phyloP scores from a whole-genome alignment of 371 early-diverging fungal species.

The Phascolomyces articulosus region DNA sequence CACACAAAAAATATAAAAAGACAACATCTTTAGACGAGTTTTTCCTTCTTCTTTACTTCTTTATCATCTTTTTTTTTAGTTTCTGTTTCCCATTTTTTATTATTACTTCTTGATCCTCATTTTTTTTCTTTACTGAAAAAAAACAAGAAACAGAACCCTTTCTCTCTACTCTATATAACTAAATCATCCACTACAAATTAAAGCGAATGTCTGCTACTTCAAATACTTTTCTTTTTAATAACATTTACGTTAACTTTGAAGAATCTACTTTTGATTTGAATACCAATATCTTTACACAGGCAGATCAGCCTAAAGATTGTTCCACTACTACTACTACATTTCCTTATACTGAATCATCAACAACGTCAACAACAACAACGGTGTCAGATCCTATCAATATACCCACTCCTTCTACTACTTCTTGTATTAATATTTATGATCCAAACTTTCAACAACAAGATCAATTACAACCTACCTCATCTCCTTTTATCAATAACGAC shows the following conservation, averaged over 20 bases:
- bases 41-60: not conserved
- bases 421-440: not conserved
- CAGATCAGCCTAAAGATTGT: not conserved
- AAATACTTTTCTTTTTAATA: not conserved
- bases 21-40: not conserved
- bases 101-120: not conserved
- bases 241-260: conserved; percentile 3
- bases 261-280: conserved; percentile 10
- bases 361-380: not conserved
- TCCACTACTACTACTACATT: not conserved
- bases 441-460: no score
- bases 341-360: no score
- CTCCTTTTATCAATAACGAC: not conserved
- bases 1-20: not conserved
- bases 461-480: no score
- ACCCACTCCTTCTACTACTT: conserved; percentile 22
- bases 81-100: not conserved
- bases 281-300: not conserved
- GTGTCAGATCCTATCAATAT: conserved; percentile 9
- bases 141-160: no score
- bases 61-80: not conserved
- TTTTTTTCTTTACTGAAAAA: no score
- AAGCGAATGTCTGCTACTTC: conserved; percentile 12
- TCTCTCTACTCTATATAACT: not conserved
- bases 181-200: not conserved